phyloP scores from a whole-genome alignment of 1,284 basidiomycete species.

The Pseudozyma pruni region DNA sequence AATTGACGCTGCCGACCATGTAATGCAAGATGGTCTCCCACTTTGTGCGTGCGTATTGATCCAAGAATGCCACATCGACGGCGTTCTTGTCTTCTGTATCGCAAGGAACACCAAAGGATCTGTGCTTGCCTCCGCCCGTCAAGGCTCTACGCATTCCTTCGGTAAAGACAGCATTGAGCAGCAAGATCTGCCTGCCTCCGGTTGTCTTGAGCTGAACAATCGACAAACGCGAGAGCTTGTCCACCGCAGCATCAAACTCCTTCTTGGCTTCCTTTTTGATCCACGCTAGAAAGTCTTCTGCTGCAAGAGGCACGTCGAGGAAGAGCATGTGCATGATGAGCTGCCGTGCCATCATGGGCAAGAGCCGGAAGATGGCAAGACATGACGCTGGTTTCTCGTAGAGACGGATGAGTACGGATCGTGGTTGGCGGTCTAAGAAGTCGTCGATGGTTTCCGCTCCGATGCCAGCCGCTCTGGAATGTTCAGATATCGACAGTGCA shows the following conservation, averaged over 20 bases:
- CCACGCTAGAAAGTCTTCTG: conserved; percentile 82
- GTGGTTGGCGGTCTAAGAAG: conserved; percentile 87
- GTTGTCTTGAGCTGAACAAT: conserved; percentile 46
- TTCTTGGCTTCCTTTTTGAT: conserved; percentile 76
- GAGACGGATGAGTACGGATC: conserved; percentile 82
- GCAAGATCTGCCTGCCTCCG: conserved; percentile 66
- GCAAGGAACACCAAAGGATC: conserved; percentile 89
- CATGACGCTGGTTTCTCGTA: conserved; percentile 91
- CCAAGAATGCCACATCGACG: conserved; percentile 76
- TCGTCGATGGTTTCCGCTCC: conserved; percentile 69
- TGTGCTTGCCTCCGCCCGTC: conserved; percentile 79
- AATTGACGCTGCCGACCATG: conserved; percentile 91
- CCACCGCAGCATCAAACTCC: conserved; percentile 40
- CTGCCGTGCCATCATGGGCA: conserved; percentile 87
- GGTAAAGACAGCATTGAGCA: conserved; percentile 64
- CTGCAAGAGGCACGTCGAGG: conserved; percentile 81
- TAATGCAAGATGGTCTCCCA: conserved; percentile 99
- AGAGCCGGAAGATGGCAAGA: conserved; percentile 88
- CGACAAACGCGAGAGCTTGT: conserved; percentile 44
- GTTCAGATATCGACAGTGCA: conserved; percentile 37
- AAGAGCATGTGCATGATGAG: conserved; percentile 91
- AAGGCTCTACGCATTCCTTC: conserved; percentile 67
- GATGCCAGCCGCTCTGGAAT: conserved; percentile 43
- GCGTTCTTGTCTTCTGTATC: conserved; percentile 67
- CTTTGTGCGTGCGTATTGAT: conserved; percentile 85